Evolutionary conservation across 176 grass and related monocot species (phyloP), one percentile per base, ranked within the genome.

Genomic region (Microstegium vimineum): DNA sequence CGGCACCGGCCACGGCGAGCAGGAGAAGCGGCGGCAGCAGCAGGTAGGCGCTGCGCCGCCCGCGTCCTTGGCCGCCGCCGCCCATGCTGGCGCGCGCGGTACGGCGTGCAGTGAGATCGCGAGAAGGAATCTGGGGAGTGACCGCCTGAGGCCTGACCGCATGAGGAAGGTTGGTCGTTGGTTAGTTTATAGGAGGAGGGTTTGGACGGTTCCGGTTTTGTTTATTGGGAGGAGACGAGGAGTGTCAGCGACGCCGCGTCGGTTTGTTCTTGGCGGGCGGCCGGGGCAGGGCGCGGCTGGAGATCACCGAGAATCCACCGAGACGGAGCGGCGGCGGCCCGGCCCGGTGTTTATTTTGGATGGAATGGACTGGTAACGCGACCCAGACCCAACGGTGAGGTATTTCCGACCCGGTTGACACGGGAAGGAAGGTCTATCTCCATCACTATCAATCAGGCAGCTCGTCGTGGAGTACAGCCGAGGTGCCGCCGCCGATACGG

Each of bases 191-290:
- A 49, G 23, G 62, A 37, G 73, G 17, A 12, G 27, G 1, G 36
- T 45, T 81, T 81, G 70, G 74, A 85, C 83, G 83, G 64, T 60
- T 78, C 52, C 3, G 52, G 28, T 30, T 33, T 59, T 62, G 14
- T 62, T 27, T 9, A 5, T 5, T 20, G 16, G 20, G 1, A 9
- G 11, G 26, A 4, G 26, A 0, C 26, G 12, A 16, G 13, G 5
- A 63, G 6, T 28, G 40, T 45, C 69, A 71, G 34, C 2, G 22
- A 37, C 38, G 42, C 28, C 70, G n/a, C n/a, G 3, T 82, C 36
- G 12, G 10, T 14, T 31, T 8, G 10, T 42, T 61, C 35, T 28
- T 40, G 66, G 49, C 74, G 34, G 52, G 54, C 7, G 37, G n/a
- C n/a, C n/a, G n/a, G n/a, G n/a, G n/a, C n/a, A n/a, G n/a, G n/a